These are phyloP conservation scores for Beauveria brongniartii DNA, from an alignment of 2,329 filamentous ascomycete species.

Conservation along the genomic window DNA sequence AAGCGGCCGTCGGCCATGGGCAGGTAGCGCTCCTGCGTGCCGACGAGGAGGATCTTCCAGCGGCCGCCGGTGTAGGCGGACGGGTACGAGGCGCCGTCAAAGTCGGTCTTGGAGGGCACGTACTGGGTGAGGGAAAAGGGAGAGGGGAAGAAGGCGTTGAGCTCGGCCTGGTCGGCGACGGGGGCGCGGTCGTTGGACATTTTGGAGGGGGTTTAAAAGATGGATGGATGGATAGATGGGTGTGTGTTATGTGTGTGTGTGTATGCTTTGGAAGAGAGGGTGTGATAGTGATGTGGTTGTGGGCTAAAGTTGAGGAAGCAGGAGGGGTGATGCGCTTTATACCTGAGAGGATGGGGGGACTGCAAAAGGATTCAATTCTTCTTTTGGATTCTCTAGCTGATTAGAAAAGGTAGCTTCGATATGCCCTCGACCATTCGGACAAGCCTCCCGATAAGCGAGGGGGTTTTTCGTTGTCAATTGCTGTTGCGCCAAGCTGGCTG, in stretches of 20 bases:
- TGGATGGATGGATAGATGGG: neutral
- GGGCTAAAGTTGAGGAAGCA: neutral
- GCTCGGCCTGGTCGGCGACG: constrained; percentile 16
- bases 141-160: constrained; percentile 17
- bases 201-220: neutral
- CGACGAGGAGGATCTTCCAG: constrained; percentile 17
- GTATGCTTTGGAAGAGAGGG: neutral
- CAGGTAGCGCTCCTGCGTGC: constrained; percentile 17
- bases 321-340: neutral
- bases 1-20: constrained; percentile 16
- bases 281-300: neutral
- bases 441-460: no score
- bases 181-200: constrained; percentile 12
- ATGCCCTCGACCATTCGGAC: neutral
- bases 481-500: no score
- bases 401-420: neutral
- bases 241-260: neutral
- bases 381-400: neutral
- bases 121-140: constrained; percentile 17
- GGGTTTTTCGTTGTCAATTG: no score
- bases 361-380: neutral
- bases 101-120: constrained; percentile 15
- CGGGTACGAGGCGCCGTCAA: constrained; percentile 15
- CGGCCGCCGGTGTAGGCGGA: constrained; percentile 15
- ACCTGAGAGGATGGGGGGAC: neutral